Percentiles rank a stretch among this genome's conserved stretches.
Conservation (phyloP, 1,139 yeast species). For the Komagataea norvegica region DNA sequence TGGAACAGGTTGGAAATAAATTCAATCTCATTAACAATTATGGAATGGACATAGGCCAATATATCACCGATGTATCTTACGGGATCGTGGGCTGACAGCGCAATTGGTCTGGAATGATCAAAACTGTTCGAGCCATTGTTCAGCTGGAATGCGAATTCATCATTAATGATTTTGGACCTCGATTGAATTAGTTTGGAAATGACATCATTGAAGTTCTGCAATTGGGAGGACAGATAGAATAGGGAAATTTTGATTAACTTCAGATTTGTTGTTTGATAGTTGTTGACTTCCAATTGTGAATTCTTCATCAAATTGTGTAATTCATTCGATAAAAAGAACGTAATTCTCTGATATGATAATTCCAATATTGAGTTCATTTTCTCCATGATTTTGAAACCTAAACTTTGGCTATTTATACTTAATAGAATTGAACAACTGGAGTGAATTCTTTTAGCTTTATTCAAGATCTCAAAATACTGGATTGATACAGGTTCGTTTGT, state of each 20-base stretch:
- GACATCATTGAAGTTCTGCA: constrained; percentile 45
- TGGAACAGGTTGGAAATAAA: constrained; percentile 54
- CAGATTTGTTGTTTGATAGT: constrained; percentile 25
- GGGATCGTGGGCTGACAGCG: constrained; percentile 74
- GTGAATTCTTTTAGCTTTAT: constrained; percentile 60
- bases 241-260: constrained; percentile 35
- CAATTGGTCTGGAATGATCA: constrained; percentile 44
- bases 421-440: constrained; percentile 65
- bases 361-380: constrained; percentile 43
- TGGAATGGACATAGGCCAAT: constrained; percentile 81
- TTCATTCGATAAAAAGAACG: constrained; percentile 32
- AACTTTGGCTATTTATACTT: constrained; percentile 61
- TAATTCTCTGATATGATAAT: constrained; percentile 32
- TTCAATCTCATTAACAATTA: constrained; percentile 88
- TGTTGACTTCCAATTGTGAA: not conserved
- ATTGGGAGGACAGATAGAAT: constrained; percentile 32
- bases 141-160: constrained; percentile 55
- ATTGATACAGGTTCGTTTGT: constrained; percentile 42
- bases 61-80: constrained; percentile 80
- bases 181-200: constrained; percentile 53
- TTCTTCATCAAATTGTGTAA: constrained; percentile 21
- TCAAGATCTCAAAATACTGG: constrained; percentile 59
- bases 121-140: constrained; percentile 20
- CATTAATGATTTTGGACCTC: constrained; percentile 51
- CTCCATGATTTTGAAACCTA: constrained; percentile 67